These are phyloP conservation scores for Fusarium irregulare DNA, from an alignment of 2,329 filamentous ascomycete species.

Conservation along the genomic window DNA sequence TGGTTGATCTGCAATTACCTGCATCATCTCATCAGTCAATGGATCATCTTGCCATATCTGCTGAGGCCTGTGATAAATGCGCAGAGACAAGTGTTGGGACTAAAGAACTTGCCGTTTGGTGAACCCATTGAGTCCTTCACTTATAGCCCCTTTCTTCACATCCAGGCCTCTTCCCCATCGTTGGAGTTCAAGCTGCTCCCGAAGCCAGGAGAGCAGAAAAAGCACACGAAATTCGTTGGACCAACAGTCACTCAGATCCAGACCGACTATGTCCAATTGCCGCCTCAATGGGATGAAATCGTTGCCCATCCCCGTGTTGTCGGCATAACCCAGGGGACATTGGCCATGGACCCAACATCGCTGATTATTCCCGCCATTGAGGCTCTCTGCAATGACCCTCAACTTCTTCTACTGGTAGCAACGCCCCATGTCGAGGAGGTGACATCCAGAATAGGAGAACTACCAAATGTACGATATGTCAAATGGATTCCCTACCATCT, in stretches of 20 bases:
- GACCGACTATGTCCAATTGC: conserved; percentile 36
- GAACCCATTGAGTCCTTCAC: conserved; percentile 49
- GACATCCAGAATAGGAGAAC: conserved; percentile 29
- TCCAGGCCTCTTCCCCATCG: conserved; percentile 51
- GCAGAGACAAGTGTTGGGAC: conserved; percentile 47
- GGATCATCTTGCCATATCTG: conserved; percentile 44
- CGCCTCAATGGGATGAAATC: conserved; percentile 50
- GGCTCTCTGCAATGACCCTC: conserved; percentile 46
- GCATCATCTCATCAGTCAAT: conserved; percentile 45
- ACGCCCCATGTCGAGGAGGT: conserved; percentile 49
- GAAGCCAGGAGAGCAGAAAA: conserved; percentile 33
- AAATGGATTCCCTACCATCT: conserved; percentile 53
- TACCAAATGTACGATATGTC: conserved; percentile 48
- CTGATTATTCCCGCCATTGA: conserved; percentile 54
- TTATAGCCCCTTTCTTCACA: conserved; percentile 54
- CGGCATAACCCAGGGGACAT: conserved; percentile 54
- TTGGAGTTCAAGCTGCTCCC: conserved; percentile 50
- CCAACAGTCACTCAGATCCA: conserved; percentile 48
- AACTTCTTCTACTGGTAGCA: conserved; percentile 49
- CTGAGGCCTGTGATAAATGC: conserved; percentile 48
- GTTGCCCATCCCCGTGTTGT: conserved; percentile 46
- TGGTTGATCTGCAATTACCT: conserved; percentile 46
- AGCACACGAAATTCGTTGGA: conserved; percentile 48
- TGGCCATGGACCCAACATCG: conserved; percentile 52
- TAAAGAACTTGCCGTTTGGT: conserved; percentile 45